Evolutionary conservation across 176 grass and related monocot genomes (phyloP).

Genomic region (Eragrostis nindensis): DNA sequence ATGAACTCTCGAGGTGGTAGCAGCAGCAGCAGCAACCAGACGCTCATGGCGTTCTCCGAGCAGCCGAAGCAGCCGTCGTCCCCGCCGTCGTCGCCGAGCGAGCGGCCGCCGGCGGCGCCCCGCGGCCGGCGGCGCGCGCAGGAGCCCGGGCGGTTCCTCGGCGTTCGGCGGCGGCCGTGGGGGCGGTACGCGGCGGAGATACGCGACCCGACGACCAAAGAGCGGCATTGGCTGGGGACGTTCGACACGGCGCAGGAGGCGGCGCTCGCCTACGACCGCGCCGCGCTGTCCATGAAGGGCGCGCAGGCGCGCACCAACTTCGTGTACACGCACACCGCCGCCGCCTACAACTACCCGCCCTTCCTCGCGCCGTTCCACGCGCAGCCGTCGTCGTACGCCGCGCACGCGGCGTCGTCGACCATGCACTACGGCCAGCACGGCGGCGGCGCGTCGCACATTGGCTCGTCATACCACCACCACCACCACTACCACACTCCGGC

Average conservation of each 20-base stretch:
- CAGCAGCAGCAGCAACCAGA: not conserved
- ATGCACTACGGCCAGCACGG: slow-evolving; percentile 40
- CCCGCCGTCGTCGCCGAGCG: slow-evolving; percentile 56
- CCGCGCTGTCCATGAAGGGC: slow-evolving; percentile 97
- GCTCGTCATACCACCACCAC: slow-evolving; percentile 22
- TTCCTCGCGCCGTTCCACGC: slow-evolving; percentile 78
- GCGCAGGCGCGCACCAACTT: slow-evolving; percentile 98
- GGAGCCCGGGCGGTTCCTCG: slow-evolving; percentile 95
- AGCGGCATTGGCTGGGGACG: slow-evolving; percentile 96
- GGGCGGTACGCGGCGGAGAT: slow-evolving; percentile 98
- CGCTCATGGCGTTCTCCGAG: slow-evolving; percentile 65
- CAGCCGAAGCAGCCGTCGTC: slow-evolving; percentile 50
- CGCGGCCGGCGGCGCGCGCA: slow-evolving; percentile 56
- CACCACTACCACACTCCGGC: not conserved
- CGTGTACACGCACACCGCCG: slow-evolving; percentile 56
- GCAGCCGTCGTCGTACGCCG: slow-evolving; percentile 33
- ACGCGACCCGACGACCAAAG: slow-evolving; percentile 94
- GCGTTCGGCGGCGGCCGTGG: slow-evolving; percentile 86
- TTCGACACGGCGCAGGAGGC: slow-evolving; percentile 99
- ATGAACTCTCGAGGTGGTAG: slow-evolving; percentile 45
- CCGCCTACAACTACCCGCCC: slow-evolving; percentile 67
- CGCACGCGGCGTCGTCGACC: slow-evolving; percentile 37
- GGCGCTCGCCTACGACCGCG: slow-evolving; percentile 93
- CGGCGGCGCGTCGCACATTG: slow-evolving; percentile 43
- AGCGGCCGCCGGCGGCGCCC: slow-evolving; percentile 13